phyloP scores from a whole-genome alignment of 2,329 filamentous ascomycete genomes.

The Arthrobotrys sinensis region DNA sequence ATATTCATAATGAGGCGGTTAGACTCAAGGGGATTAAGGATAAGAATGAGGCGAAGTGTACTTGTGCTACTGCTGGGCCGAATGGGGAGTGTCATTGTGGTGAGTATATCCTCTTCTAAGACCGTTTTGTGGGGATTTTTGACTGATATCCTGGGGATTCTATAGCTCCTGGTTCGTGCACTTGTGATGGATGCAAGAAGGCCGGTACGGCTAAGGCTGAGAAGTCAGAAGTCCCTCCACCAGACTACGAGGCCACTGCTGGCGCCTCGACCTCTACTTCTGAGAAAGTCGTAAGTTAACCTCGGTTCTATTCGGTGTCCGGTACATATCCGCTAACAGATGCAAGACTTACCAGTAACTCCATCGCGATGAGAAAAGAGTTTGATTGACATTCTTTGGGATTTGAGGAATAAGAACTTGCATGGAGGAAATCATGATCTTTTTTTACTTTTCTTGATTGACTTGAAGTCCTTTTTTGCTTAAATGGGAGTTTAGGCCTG shows the following conservation, averaged over 20 bases:
- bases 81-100: conserved; percentile 47
- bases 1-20: conserved; percentile 92
- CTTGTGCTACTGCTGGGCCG: conserved; percentile 35
- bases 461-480: conserved; percentile 4
- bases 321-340: conserved; percentile 9
- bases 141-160: not conserved
- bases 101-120: conserved; percentile 6
- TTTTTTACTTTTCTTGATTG: conserved; percentile 15
- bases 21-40: conserved; percentile 81
- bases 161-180: conserved; percentile 44
- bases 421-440: conserved; percentile 1
- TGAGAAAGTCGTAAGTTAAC: conserved; percentile 56
- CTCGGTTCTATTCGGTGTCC: not conserved
- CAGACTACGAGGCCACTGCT: conserved; percentile 3
- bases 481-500: conserved; percentile 15
- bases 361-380: not conserved
- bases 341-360: conserved; percentile 53
- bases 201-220: conserved; percentile 8
- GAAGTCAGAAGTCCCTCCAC: conserved; percentile 21
- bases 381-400: not conserved
- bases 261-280: conserved; percentile 26
- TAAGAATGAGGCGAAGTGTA: conserved; percentile 33
- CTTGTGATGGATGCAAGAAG: conserved; percentile 48
- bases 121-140: not conserved
- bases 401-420: not conserved